Evolutionary conservation across 2,329 filamentous ascomycete genomes (phyloP).

Genomic region (Apiospora malaysiana): DNA sequence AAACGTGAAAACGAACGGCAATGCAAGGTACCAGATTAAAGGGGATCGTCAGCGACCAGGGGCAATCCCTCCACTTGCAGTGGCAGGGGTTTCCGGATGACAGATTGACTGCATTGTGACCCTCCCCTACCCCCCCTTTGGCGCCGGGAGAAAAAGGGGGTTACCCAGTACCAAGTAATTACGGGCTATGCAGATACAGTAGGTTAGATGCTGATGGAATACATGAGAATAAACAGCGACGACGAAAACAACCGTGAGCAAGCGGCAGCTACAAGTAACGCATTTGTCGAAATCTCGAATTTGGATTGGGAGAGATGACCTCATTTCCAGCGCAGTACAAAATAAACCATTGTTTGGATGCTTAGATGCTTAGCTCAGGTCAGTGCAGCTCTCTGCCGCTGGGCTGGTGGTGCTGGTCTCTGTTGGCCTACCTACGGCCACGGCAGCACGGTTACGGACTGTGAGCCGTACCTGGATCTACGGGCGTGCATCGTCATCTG

Average conservation of each 20-base stretch:
- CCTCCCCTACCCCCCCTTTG: background rate
- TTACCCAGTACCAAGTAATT: background rate
- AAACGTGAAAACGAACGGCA: conserved; percentile 19
- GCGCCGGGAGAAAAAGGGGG: background rate
- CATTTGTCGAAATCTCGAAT: background rate
- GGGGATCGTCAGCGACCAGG: conserved; percentile 1
- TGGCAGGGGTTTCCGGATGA: conserved; percentile 3
- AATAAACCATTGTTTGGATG: conserved; percentile 1
- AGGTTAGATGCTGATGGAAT: background rate
- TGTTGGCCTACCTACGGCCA: background rate
- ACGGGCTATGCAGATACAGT: background rate
- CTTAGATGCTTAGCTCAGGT: background rate
- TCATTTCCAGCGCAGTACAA: conserved; percentile 15
- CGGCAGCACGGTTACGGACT: too few species aligned
- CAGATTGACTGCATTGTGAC: conserved; percentile 17
- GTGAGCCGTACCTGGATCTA: background rate
- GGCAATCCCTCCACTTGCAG: conserved; percentile 15
- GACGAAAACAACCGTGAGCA: background rate
- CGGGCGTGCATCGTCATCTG: background rate
- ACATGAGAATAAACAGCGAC: background rate
- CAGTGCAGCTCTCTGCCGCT: background rate
- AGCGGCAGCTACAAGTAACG: background rate
- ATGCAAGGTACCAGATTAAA: conserved; percentile 19
- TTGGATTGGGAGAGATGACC: conserved; percentile 2
- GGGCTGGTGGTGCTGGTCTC: background rate